Evolutionary conservation across 164 flowering plant species (phyloP).

Genomic region (Malania oleifera): DNA sequence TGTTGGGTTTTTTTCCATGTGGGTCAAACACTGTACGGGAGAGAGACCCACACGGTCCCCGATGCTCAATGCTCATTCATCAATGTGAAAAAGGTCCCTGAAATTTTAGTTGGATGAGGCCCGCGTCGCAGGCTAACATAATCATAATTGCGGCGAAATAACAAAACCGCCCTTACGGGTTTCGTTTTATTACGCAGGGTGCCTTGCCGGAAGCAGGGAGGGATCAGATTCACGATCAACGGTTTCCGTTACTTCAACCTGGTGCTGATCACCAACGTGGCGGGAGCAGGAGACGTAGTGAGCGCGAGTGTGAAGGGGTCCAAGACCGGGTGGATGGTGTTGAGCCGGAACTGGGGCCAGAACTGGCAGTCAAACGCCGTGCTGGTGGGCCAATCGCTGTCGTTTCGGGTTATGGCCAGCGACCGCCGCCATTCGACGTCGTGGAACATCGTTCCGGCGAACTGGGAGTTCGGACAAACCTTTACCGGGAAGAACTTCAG

Average conservation of each 20-base stretch:
- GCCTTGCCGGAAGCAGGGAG: conserved; percentile 51
- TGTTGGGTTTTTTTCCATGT: no score
- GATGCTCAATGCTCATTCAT: no score
- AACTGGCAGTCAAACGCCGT: conserved; percentile 62
- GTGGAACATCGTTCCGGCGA: conserved; percentile 47
- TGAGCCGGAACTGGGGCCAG: conserved; percentile 71
- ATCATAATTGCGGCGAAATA: not conserved
- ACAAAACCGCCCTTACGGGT: not conserved
- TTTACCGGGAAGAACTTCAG: conserved; percentile 59
- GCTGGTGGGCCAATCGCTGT: conserved; percentile 56
- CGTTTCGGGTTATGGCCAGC: conserved; percentile 49
- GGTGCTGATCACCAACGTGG: conserved; percentile 57
- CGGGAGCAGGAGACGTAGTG: conserved; percentile 58
- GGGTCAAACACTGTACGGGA: no score
- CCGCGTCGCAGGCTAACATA: conserved; percentile 8
- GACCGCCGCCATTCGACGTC: conserved; percentile 56
- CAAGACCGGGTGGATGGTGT: conserved; percentile 37
- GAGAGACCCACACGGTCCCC: no score
- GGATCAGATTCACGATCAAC: conserved; percentile 53
- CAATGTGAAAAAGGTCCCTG: no score
- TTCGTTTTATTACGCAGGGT: conserved; percentile 30
- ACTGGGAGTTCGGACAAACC: conserved; percentile 66
- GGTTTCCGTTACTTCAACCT: conserved; percentile 59
- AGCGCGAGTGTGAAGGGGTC: conserved; percentile 40
- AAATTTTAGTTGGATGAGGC: no score